Evolutionary conservation across 805 yeast genomes (phyloP).

Genomic region (Kuraishia borneana): DNA sequence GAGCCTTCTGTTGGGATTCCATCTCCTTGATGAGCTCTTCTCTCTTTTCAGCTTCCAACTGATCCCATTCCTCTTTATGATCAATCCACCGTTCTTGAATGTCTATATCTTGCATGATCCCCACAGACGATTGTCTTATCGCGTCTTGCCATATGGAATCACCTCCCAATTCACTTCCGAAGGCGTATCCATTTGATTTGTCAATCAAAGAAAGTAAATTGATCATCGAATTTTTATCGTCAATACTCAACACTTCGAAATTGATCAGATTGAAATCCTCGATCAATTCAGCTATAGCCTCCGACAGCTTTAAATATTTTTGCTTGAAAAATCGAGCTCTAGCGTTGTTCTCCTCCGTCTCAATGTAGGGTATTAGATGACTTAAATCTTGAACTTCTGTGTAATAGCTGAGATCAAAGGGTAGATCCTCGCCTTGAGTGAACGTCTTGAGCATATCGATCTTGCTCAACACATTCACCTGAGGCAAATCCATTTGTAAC

Average conservation of each 20-base stretch:
- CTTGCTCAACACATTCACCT: slow-evolving; percentile 84
- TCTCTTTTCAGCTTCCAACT: slow-evolving; percentile 37
- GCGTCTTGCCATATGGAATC: slow-evolving; percentile 98
- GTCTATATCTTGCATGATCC: slow-evolving; percentile 48
- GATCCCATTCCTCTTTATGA: slow-evolving; percentile 67
- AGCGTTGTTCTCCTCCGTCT: slow-evolving; percentile 59
- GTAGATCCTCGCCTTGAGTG: slow-evolving; percentile 30
- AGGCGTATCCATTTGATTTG: slow-evolving; percentile 86
- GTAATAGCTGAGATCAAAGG: slow-evolving; percentile 76
- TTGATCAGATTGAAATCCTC: slow-evolving; percentile 81
- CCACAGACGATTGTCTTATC: slow-evolving; percentile 45
- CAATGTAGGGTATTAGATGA: slow-evolving; percentile 55
- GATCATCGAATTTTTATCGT: slow-evolving; percentile 89
- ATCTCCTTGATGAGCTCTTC: slow-evolving; percentile 27
- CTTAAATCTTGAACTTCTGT: slow-evolving; percentile 84
- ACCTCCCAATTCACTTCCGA: slow-evolving; percentile 96
- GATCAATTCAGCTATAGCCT: slow-evolving; percentile 70
- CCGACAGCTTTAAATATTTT: slow-evolving; percentile 49
- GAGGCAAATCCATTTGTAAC: slow-evolving; percentile 90
- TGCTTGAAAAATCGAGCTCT: slow-evolving; percentile 35
- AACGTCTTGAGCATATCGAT: slow-evolving; percentile 68
- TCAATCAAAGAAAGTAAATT: slow-evolving; percentile 67
- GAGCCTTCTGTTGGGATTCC: slow-evolving; percentile 23
- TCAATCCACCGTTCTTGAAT: slow-evolving; percentile 96
- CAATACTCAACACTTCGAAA: slow-evolving; percentile 83